Percentiles rank a stretch among this genome's conserved stretches.
Evolutionary conservation across 768 basidiomycete species (phyloP).

Genomic region (Termitomyces sp.): DNA sequence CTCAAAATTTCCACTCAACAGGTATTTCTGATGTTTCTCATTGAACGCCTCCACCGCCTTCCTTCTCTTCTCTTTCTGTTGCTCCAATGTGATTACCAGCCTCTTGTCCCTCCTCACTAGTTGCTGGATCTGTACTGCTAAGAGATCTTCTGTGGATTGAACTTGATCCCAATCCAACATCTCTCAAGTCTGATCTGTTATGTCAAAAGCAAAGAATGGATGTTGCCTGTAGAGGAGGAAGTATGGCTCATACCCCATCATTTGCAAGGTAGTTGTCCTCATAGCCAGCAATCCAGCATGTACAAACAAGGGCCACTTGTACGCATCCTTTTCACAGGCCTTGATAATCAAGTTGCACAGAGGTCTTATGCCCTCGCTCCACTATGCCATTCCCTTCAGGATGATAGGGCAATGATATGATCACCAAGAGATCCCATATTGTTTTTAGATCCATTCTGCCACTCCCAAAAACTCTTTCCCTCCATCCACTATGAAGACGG

Average conservation of each 20-base stretch:
- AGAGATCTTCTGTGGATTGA: not conserved
- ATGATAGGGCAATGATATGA: too few relatives aligned
- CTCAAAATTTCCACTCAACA: not conserved
- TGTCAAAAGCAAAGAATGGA: conserved; percentile 16
- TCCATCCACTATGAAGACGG: too few relatives aligned
- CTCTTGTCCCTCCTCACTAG: not conserved
- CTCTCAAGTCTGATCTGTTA: conserved; percentile 13
- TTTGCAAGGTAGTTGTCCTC: conserved; percentile 16
- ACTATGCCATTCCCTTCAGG: too few relatives aligned
- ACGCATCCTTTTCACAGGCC: too few relatives aligned
- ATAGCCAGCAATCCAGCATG: too few relatives aligned
- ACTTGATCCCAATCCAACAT: not conserved
- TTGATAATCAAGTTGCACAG: too few relatives aligned
- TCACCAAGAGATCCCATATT: too few relatives aligned
- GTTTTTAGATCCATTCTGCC: too few relatives aligned
- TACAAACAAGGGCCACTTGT: too few relatives aligned
- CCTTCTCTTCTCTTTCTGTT: not conserved
- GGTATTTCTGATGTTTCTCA: not conserved
- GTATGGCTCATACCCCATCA: conserved; percentile 17
- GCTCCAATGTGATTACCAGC: not conserved
- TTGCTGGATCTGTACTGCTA: not conserved
- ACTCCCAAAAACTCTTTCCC: too few relatives aligned
- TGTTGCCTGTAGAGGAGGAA: not conserved
- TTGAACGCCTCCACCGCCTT: not conserved
- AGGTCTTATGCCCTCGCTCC: too few relatives aligned